Conservation (phyloP, 345 rosid genomes). For the Sisymbrium irio region DNA sequence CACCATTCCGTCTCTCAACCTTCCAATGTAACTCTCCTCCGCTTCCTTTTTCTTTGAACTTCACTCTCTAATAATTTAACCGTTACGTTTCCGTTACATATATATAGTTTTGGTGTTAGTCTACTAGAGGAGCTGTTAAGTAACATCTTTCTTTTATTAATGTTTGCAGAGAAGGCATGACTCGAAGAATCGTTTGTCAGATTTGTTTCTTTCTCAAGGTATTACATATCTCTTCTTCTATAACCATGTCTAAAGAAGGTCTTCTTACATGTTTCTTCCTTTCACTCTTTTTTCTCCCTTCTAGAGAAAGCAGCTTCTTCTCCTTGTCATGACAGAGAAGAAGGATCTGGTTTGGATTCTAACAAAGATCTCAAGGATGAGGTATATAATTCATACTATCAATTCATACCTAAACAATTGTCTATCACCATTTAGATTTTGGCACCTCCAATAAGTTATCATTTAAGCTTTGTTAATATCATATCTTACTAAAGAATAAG, state of each 20-base stretch:
- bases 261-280: background rate
- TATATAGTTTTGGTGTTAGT: no score
- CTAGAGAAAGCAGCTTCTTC: conserved; percentile 40
- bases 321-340: conserved; percentile 23
- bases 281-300: background rate
- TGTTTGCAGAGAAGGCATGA: conserved; percentile 44
- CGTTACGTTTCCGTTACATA: background rate
- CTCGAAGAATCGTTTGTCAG: conserved; percentile 56
- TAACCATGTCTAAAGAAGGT: background rate
- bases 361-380: conserved; percentile 55
- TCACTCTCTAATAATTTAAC: background rate
- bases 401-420: background rate
- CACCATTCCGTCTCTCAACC: background rate
- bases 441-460: no score
- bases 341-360: conserved; percentile 34
- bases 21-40: conserved; percentile 32
- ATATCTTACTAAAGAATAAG: no score
- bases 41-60: background rate
- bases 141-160: background rate
- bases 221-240: background rate
- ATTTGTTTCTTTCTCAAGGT: conserved; percentile 73
- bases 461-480: no score
- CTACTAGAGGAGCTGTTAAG: background rate
- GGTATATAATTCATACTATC: conserved; percentile 35
- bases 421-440: no score